phyloP scores from a whole-genome alignment of 371 early-diverging fungal species.

The Apophysomyces elegans region DNA sequence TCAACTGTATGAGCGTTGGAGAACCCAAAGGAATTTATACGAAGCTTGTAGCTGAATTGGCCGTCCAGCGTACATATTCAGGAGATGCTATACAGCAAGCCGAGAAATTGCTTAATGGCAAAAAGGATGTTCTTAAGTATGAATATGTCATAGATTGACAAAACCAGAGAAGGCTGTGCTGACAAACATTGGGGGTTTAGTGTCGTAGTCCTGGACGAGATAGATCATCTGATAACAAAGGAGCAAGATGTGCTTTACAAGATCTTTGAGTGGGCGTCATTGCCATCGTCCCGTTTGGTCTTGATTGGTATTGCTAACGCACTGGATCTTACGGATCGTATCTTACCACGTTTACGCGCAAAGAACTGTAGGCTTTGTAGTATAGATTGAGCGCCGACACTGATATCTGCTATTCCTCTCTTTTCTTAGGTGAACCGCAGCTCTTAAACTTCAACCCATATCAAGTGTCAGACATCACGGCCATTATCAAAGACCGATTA shows the following conservation, averaged over 20 bases:
- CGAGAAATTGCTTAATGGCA: slow-evolving; percentile 36
- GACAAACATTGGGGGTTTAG: slow-evolving; percentile 32
- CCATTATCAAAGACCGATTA: slow-evolving; percentile 84
- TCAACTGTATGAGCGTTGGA: slow-evolving; percentile 88
- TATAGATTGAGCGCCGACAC: too few species aligned
- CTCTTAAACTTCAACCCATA: slow-evolving; percentile 89
- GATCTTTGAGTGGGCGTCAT: slow-evolving; percentile 82
- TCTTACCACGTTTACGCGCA: slow-evolving; percentile 85
- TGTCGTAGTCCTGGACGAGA: slow-evolving; percentile 89
- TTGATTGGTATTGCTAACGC: slow-evolving; percentile 97
- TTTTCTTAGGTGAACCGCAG: slow-evolving; percentile 67
- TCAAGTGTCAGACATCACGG: slow-evolving; percentile 76
- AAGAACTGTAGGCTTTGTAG: slow-evolving; percentile 65
- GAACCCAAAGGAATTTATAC: slow-evolving; percentile 74
- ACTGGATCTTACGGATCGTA: slow-evolving; percentile 86
- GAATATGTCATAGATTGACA: slow-evolving; percentile 20
- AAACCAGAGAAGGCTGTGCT: slow-evolving; percentile 1
- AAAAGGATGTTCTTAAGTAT: slow-evolving; percentile 46
- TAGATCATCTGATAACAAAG: slow-evolving; percentile 83
- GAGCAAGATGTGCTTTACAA: slow-evolving; percentile 88
- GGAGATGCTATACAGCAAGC: slow-evolving; percentile 42
- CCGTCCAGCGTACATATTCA: slow-evolving; percentile 22
- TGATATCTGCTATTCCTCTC: neutral
- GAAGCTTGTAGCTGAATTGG: slow-evolving; percentile 61
- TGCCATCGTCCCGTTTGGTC: slow-evolving; percentile 67